A percentile compares a stretch with the other conserved stretches of the same genome.
phyloP scores from a whole-genome alignment of 2,329 filamentous ascomycete genomes.

The Xylariaceae sp. region DNA sequence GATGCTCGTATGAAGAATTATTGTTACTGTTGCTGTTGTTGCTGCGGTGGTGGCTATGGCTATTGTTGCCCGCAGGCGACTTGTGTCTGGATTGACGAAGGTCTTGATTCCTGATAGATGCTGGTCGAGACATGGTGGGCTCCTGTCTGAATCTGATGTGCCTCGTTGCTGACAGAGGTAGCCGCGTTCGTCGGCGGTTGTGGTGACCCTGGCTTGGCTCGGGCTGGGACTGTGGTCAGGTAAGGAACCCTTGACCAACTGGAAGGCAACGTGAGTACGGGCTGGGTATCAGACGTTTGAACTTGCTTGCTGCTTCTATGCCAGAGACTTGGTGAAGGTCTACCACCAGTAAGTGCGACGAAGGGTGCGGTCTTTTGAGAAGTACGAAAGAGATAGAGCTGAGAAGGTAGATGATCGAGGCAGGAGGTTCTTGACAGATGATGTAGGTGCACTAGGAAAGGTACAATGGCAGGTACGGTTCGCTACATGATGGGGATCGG shows the following conservation, averaged over 20 bases:
- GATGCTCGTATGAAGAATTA: conserved; percentile 8
- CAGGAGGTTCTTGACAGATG: no score
- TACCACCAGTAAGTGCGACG: neutral
- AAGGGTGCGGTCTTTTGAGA: no score
- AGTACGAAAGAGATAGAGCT: no score
- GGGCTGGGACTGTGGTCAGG: neutral
- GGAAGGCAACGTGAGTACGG: no score
- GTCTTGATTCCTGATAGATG: conserved; percentile 33
- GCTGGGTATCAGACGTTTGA: neutral
- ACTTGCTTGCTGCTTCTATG: neutral
- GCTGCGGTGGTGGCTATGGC: neutral
- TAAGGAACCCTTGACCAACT: neutral
- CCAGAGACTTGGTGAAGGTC: neutral
- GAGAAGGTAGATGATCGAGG: no score
- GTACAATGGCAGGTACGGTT: no score
- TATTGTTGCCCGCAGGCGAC: neutral
- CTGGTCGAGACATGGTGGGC: conserved; percentile 33
- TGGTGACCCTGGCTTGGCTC: neutral
- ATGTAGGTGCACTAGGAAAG: no score
- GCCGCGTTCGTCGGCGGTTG: neutral
- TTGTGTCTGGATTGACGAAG: conserved; percentile 15
- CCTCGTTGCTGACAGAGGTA: neutral
- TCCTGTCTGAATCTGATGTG: neutral
- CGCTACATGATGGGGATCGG: no score
- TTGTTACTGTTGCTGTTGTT: conserved; percentile 3